These are phyloP conservation scores for Holtermannia corniformis DNA, from an alignment of 768 basidiomycete genomes.

Conservation along the genomic window DNA sequence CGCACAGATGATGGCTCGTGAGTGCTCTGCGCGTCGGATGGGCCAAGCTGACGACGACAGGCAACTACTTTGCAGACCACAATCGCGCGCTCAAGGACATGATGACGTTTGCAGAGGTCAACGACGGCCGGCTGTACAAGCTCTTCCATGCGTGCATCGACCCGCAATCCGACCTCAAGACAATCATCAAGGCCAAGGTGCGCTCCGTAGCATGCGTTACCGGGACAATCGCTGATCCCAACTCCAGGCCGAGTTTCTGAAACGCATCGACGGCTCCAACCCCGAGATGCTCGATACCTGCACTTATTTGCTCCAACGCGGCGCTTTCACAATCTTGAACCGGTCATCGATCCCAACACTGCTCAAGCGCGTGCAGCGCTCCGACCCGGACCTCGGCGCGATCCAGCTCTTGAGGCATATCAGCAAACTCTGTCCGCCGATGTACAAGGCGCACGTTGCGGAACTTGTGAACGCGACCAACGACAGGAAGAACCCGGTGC, in stretches of 20 bases:
- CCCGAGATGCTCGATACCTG: slow-evolving; percentile 59
- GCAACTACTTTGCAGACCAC: slow-evolving; percentile 52
- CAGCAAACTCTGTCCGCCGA: slow-evolving; percentile 63
- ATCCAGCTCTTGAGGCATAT: slow-evolving; percentile 44
- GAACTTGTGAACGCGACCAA: slow-evolving; percentile 67
- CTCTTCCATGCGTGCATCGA: slow-evolving; percentile 73
- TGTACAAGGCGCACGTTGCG: slow-evolving; percentile 64
- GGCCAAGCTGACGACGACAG: slow-evolving; percentile 8
- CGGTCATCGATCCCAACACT: slow-evolving; percentile 75
- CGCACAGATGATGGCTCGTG: slow-evolving; percentile 40
- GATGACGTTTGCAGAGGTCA: slow-evolving; percentile 69
- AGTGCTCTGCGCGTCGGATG: slow-evolving; percentile 3
- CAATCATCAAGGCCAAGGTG: slow-evolving; percentile 67
- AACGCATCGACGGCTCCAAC: slow-evolving; percentile 63
- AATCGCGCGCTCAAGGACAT: slow-evolving; percentile 70
- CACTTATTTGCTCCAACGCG: slow-evolving; percentile 58
- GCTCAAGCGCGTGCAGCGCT: slow-evolving; percentile 50
- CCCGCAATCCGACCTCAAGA: slow-evolving; percentile 70
- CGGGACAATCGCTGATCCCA: background rate
- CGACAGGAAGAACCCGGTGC: slow-evolving; percentile 47
- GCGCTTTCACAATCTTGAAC: slow-evolving; percentile 65
- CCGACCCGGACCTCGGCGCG: slow-evolving; percentile 14
- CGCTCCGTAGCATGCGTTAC: slow-evolving; percentile 20
- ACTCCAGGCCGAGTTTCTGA: slow-evolving; percentile 62
- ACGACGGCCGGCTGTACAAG: slow-evolving; percentile 78